A percentile compares a stretch with the other conserved stretches of the same genome.
phyloP scores from a whole-genome alignment of 208 protist species.

The Porcisia deanei region DNA sequence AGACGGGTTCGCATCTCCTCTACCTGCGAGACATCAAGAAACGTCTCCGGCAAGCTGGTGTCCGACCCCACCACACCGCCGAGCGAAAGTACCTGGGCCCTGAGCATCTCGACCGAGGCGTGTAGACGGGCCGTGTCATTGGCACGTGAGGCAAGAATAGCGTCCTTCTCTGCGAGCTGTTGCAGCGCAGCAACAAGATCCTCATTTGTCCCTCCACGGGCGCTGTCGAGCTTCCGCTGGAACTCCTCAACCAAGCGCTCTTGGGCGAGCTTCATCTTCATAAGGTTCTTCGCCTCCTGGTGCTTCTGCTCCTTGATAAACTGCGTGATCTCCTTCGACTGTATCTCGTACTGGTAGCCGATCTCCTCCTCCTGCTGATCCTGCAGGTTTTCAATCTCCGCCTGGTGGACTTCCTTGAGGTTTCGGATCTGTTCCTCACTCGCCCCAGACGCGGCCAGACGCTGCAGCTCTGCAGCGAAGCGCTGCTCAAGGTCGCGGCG shows the following conservation, averaged over 20 bases:
- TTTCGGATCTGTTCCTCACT: conserved; percentile 75
- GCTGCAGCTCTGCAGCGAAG: conserved; percentile 64
- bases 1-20: conserved; percentile 75
- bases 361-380: conserved; percentile 89
- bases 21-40: conserved; percentile 81
- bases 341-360: conserved; percentile 75
- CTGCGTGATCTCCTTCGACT: conserved; percentile 76
- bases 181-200: conserved; percentile 70
- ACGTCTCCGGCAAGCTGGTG: conserved; percentile 62
- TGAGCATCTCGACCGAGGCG: conserved; percentile 65
- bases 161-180: conserved; percentile 80
- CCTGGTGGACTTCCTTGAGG: conserved; percentile 77
- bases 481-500: conserved; percentile 50
- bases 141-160: conserved; percentile 73
- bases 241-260: conserved; percentile 87
- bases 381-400: conserved; percentile 79
- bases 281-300: conserved; percentile 71
- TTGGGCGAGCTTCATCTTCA: conserved; percentile 76
- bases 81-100: conserved; percentile 54
- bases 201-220: conserved; percentile 77
- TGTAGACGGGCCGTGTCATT: conserved; percentile 84
- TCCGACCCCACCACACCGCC: conserved; percentile 40
- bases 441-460: conserved; percentile 57
- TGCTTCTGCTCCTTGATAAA: conserved; percentile 84
- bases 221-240: conserved; percentile 77